Base-by-base conservation (phyloP, 106 monocot species). In the Triglochin maritima region DNA sequence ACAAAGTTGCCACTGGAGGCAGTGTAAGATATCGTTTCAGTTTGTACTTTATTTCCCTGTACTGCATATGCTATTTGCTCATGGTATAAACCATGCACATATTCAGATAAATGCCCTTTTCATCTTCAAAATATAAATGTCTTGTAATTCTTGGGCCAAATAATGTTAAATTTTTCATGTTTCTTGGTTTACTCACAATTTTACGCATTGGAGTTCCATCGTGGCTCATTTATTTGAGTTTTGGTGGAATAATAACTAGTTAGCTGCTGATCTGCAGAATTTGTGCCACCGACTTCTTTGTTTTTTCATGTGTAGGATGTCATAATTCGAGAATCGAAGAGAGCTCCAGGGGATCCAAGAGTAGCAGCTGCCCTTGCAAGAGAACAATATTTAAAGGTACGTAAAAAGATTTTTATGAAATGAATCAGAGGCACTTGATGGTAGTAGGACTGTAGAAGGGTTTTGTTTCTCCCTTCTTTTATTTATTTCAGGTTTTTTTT, bases 1-100 rank as follows among this genome's bases (percentile, higher is more conserved):
- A 12, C 72, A 98, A 84, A 79, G 91, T 84, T 66, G 72, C 86
- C 58, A 86, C 84, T 43, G 85, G 91, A 10, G 96, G 91, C 47
- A 98, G 50, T 72, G 96, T 92, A 86, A 48, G 47, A 2, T 47
- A 5, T 62, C 44, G 4, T 43, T 62, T 2, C 42, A 29, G 29
- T 42, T 9, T 62, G 16, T 62, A 43, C 7, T 44, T n/a, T 44
- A 9, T 13, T 64, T 64, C 45, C 46, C 52, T 6, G 11, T 6
- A 8, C 52, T 8, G 11, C 11, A 52, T 52, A 52, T 52, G 52
- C 7, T 8, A 11, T 8, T 8, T 8, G 11, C 7, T 52, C 11
- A 7, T 52, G 11, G 9, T 52, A 52, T 6, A 52, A 11, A 8
- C 52, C 52, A 52, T 52, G 7, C 52, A 52, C 7, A 7, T 52